phyloP scores from a whole-genome alignment of 176 grass and related monocot genomes.

The Ananas comosus region DNA sequence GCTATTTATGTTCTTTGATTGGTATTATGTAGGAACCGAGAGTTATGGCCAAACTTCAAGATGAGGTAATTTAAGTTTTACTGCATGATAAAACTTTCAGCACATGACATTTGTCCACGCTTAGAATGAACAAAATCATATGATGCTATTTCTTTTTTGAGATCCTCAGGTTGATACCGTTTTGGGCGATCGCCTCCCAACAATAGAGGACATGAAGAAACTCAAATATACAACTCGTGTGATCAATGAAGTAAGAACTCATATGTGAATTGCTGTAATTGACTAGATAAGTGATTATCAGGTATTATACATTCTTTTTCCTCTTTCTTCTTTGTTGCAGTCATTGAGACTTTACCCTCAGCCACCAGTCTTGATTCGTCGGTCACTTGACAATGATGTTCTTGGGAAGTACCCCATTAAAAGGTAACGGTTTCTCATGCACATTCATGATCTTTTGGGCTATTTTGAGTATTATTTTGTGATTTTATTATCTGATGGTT shows the following conservation, averaged over 20 bases:
- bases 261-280: neutral
- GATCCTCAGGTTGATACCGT: constrained; percentile 64
- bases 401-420: constrained; percentile 76
- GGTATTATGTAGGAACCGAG: constrained; percentile 56
- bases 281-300: neutral
- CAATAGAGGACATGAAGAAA: constrained; percentile 81
- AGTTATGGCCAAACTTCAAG: constrained; percentile 80
- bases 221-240: constrained; percentile 82
- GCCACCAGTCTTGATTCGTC: constrained; percentile 86
- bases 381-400: constrained; percentile 78
- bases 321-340: constrained; percentile 41
- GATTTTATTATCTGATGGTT: neutral
- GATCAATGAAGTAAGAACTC: constrained; percentile 86
- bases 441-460: neutral
- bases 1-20: constrained; percentile 4
- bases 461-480: neutral
- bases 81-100: neutral
- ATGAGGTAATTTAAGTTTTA: constrained; percentile 54
- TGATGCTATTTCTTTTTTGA: constrained; percentile 10
- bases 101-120: neutral
- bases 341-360: constrained; percentile 94
- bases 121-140: neutral
- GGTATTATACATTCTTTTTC: neutral
- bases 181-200: constrained; percentile 69
- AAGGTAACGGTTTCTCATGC: constrained; percentile 35